Evolutionary conservation across 495 filamentous ascomycete species (phyloP), one percentile per base, ranked within the genome.

Genomic region (Parmelia sp.): DNA sequence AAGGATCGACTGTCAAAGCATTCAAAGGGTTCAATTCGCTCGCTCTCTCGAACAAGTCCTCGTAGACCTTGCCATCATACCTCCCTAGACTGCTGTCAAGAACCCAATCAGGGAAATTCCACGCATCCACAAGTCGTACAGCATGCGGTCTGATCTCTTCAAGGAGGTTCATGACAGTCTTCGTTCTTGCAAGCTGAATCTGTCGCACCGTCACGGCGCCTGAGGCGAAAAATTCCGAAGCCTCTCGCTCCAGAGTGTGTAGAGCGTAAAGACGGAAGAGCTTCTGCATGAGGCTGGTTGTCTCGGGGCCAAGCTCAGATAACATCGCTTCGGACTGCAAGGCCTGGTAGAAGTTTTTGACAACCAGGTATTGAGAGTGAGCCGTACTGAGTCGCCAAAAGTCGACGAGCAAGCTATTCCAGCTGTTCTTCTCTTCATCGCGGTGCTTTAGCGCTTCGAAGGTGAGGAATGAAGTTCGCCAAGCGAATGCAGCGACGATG

Each of bases 311-410:
- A 58, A 88, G 72, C n/a, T 78, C 75, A 35, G 68, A 70, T 10
- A 71, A 68, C 60, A 78, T 74, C 37, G 77, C 66, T n/a, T 75
- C 74, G 7, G 80, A 79, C 35, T 75, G 78, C 51, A 89, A 79
- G n/a, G 85, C 82, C 19, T 85, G 81, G 76, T 88, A 82, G 77
- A 90, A 90, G 76, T 86, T 87, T 75, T 85, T 87, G 37, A 89
- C 85, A 0, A 88, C 77, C 27, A 88, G 75, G 69, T 88, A 88
- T 72, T 90, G 85, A 9, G 83, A 85, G 70, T 88, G 85, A 11
- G 86, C 85, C 5, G 84, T 88, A 44, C 80, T 84, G 21, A 89
- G 78, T 31, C 86, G 83, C 81, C 85, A 88, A 78, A 90, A 89
- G 74, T 90, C 86, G 39, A 90, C 84, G 31, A 90, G 79, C 15